These are phyloP conservation scores for Amphichorda felina DNA, from an alignment of 2,329 filamentous ascomycete genomes.

Conservation along the genomic window DNA sequence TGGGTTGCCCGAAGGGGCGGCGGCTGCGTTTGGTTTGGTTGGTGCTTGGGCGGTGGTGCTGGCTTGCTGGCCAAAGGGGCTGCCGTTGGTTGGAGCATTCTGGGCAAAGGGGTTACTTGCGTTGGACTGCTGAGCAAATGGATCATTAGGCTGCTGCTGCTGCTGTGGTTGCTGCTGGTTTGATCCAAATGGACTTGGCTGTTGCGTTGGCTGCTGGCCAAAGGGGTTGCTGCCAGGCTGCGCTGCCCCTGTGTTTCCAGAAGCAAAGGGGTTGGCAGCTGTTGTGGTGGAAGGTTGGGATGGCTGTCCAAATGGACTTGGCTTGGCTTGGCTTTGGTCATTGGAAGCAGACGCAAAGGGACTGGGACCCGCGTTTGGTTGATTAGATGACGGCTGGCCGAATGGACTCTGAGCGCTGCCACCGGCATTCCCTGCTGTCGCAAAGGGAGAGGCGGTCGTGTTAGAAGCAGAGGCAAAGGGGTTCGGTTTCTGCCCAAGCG, in stretches of 20 bases:
- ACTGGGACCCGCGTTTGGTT: conserved; percentile 1
- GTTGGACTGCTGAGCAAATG: conserved; percentile 12
- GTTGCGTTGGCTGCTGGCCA: conserved; percentile 7
- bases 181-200: conserved; percentile 14
- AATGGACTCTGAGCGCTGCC: conserved; percentile 11
- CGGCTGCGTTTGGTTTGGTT: conserved; percentile 1
- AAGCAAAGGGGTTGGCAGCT: conserved; percentile 3
- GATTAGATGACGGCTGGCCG: conserved; percentile 4
- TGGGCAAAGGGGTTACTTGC: neutral
- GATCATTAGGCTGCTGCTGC: conserved; percentile 7
- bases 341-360: conserved; percentile 2
- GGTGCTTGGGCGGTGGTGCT: conserved; percentile 2
- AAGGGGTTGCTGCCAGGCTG: conserved; percentile 2
- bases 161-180: conserved; percentile 10
- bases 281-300: conserved; percentile 4
- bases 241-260: neutral
- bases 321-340: neutral
- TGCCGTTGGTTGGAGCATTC: conserved; percentile 8
- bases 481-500: conserved; percentile 23
- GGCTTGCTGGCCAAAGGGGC: conserved; percentile 10
- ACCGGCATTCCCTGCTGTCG: conserved; percentile 2
- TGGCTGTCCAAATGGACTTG: conserved; percentile 4
- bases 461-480: conserved; percentile 18
- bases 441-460: conserved; percentile 5
- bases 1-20: conserved; percentile 14